Evolutionary conservation across 2,329 filamentous ascomycete genomes (phyloP).

Genomic region (Colletotrichum scovillei): DNA sequence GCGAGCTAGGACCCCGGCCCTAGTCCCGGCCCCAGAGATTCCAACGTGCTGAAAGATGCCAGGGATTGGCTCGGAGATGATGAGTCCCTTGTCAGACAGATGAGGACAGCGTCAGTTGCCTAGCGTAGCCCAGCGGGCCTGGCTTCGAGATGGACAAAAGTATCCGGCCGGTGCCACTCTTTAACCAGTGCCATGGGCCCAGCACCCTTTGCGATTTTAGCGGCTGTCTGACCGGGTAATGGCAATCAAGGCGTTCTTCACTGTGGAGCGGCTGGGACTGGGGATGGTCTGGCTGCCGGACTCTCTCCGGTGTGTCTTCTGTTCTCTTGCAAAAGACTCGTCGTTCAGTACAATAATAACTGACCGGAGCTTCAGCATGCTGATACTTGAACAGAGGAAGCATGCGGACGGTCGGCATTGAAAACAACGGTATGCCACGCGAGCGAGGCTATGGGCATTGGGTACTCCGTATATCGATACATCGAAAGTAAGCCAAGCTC

Average conservation of each 20-base stretch:
- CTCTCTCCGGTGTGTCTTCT: neutral
- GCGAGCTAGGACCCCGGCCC: conserved; percentile 4
- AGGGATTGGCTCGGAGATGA: conserved; percentile 38
- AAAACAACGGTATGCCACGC: neutral
- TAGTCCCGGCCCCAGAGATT: conserved; percentile 22
- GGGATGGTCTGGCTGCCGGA: neutral
- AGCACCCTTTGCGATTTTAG: conserved; percentile 11
- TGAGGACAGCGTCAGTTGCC: neutral
- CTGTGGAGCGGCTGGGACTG: neutral
- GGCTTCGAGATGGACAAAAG: conserved; percentile 6
- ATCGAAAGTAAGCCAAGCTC: neutral
- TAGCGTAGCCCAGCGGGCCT: conserved; percentile 2
- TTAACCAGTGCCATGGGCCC: conserved; percentile 29
- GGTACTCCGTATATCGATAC: neutral
- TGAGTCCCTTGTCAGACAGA: conserved; percentile 18
- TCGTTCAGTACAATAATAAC: neutral
- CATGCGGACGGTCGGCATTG: neutral
- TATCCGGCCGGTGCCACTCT: conserved; percentile 29
- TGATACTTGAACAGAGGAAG: neutral
- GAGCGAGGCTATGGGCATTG: neutral
- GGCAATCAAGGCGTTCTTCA: conserved; percentile 20
- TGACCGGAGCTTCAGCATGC: neutral
- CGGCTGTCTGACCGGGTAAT: conserved; percentile 15
- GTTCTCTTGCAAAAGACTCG: conserved; percentile 4
- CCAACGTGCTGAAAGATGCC: conserved; percentile 23